Base-by-base conservation (phyloP, 257 asterid genomes). In the Jacaranda copaia region DNA sequence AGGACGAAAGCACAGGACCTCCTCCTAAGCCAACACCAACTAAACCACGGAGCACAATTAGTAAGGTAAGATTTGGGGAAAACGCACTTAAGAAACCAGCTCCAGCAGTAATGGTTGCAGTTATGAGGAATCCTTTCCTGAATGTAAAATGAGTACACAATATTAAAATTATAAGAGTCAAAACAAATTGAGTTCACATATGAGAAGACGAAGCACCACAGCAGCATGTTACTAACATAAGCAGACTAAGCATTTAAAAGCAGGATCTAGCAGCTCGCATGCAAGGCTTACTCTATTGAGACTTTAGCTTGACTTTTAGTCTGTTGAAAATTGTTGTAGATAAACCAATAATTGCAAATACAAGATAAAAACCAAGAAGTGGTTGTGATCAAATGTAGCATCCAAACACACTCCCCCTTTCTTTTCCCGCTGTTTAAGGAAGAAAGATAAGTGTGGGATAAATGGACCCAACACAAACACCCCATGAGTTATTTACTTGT, bases 1-100 rank as follows among this genome's bases (percentile, higher is more conserved):
- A 92, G 18, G 97, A 78, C 3, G 93, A 82, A 75, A 90, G 94
- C 74, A 90, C 92, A 63, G 89, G 93, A 43, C 90, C 94, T 38
- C 93, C 93, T 20, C 93, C 97, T 69, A 88, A 81, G 77, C 97
- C 97, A 82, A 90, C 67, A 48, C 97, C 94, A 79, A 88, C 89
- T 36, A 92, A 72, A 81, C 89, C 89, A 40, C 96, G 93, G 55
- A 83, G 68, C 73, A 84, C 74, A 60, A 88, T 19, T 74, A 88
- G 83, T 66, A 60, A 65, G 66, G 73, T 57, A 19, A 86, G 72
- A 77, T 84, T 90, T 42, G 92, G 91, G 70, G 97, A 84, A 79
- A 92, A 79, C 53, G 95, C 85, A 82, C 97, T 90, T 46, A 87
- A 80, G 49, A 92, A 74, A 52, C 94, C 96, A 77, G 94, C 89